Evolutionary conservation across 495 filamentous ascomycete genomes (phyloP), one percentile per base, ranked within the genome.

Genomic region (Neurospora tetraspora): DNA sequence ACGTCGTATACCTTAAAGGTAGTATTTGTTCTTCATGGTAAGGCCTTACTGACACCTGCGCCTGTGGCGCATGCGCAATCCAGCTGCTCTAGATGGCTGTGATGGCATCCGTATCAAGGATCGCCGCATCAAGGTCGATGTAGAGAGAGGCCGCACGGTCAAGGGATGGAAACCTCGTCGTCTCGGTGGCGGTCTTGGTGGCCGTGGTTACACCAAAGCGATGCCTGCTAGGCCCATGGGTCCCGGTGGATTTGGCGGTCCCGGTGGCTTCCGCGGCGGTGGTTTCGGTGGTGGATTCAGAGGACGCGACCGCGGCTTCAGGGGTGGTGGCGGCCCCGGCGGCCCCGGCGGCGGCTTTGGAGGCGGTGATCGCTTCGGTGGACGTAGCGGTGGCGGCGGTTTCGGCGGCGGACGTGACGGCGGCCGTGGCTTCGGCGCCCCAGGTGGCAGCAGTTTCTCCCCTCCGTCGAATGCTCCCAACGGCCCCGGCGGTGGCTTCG

Each of bases 61-160:
- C 85, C 77, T 85, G 73, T 78, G 80, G 83, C 86, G 86, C 86
- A 82, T 82, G 78, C 81, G 78, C 78, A 77, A 86, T 74, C 23
- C 53, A 88, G 87, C 86, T 85, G 87, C 87, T 80, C 73, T 88
- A 79, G 86, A 88, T 69, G 80, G 81, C 71, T 87, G 85, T 80
- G 96, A 98, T 88, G 93, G 93, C 76, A 92, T 97, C 73, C 90
- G 91, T 59, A 97, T 98, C 84, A 96, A 92, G 80, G 94, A 94
- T 76, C 90, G 96, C 76, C 90, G 91, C 70, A 92, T 98, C 74
- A 88, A 96, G 78, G 94, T 99, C 72, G 96, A 99, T 81, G 95
- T 98, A 69, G 96, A 99, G 81, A 91, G 96, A 79, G 96, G 96
- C 74, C 91, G 96, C 71, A 98, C 96, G 42, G 93, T 97, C 65